These are phyloP conservation scores for Alopecurus myosuroides DNA, from an alignment of 176 grass and related monocot species.

Conservation along the genomic window DNA sequence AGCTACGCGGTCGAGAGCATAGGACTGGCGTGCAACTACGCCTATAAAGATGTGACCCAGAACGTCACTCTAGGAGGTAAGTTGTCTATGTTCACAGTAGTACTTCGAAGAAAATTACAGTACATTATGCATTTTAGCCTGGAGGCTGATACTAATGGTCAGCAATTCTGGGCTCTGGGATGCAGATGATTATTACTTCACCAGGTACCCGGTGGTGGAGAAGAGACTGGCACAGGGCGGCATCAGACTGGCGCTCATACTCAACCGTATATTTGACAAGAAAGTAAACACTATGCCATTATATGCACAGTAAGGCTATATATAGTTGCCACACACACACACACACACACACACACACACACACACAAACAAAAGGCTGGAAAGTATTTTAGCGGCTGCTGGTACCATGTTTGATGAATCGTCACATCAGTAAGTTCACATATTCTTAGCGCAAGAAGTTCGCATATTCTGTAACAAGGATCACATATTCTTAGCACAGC, in stretches of 20 bases:
- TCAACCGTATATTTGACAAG: constrained; percentile 78
- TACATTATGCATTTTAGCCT: neutral
- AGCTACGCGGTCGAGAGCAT: constrained; percentile 91
- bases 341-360: neutral
- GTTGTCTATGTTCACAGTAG: neutral
- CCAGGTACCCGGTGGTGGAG: constrained; percentile 74
- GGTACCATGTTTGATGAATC: neutral
- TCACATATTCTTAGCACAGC: neutral
- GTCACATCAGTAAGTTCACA: neutral
- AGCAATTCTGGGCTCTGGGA: neutral
- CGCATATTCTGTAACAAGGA: neutral
- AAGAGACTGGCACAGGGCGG: constrained; percentile 78
- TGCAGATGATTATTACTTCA: constrained; percentile 95
- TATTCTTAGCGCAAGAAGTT: no score
- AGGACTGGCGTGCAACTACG: constrained; percentile 67
- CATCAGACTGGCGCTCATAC: constrained; percentile 68
- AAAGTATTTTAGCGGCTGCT: neutral
- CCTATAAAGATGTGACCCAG: constrained; percentile 85
- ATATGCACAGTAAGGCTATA: constrained; percentile 32
- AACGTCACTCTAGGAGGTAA: constrained; percentile 62
- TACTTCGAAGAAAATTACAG: neutral
- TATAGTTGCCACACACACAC: neutral
- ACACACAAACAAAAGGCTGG: neutral
- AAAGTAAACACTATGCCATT: constrained; percentile 21
- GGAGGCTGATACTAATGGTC: neutral